Evolutionary conservation across 768 basidiomycete genomes (phyloP).

Genomic region (Steccherinum ochraceum): DNA sequence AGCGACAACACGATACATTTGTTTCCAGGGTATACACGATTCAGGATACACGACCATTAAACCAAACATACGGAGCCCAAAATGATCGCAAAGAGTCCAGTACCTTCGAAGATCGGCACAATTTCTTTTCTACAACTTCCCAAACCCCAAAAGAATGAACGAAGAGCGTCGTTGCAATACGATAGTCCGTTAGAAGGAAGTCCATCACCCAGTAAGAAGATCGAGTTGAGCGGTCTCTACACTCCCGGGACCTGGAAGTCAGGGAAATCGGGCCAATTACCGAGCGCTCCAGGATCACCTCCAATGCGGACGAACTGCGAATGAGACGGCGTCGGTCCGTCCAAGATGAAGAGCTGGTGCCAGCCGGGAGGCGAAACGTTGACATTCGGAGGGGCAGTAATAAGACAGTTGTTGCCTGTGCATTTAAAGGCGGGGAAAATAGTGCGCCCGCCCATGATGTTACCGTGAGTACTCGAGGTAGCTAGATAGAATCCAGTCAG

Average conservation of each 20-base stretch:
- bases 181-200: too few relatives aligned
- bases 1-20: too few relatives aligned
- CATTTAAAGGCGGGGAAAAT: constrained; percentile 72
- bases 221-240: too few relatives aligned
- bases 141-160: not conserved
- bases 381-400: constrained; percentile 70
- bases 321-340: constrained; percentile 73
- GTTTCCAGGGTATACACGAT: too few relatives aligned
- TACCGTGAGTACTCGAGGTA: constrained; percentile 72
- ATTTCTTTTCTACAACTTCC: too few relatives aligned
- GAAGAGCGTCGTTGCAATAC: not conserved
- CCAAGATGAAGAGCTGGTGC: constrained; percentile 71
- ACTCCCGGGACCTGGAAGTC: constrained; percentile 64
- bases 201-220: too few relatives aligned
- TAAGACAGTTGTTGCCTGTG: constrained; percentile 63
- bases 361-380: constrained; percentile 68
- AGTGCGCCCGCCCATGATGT: constrained; percentile 65
- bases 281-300: constrained; percentile 62
- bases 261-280: constrained; percentile 67
- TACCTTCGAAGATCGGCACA: not conserved
- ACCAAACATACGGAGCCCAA: not conserved
- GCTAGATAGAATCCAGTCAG: constrained; percentile 33
- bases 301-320: constrained; percentile 75
- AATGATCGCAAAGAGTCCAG: not conserved
- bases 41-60: not conserved